phyloP scores from a whole-genome alignment of 805 yeast species.

The Dipodascus geniculatus region DNA sequence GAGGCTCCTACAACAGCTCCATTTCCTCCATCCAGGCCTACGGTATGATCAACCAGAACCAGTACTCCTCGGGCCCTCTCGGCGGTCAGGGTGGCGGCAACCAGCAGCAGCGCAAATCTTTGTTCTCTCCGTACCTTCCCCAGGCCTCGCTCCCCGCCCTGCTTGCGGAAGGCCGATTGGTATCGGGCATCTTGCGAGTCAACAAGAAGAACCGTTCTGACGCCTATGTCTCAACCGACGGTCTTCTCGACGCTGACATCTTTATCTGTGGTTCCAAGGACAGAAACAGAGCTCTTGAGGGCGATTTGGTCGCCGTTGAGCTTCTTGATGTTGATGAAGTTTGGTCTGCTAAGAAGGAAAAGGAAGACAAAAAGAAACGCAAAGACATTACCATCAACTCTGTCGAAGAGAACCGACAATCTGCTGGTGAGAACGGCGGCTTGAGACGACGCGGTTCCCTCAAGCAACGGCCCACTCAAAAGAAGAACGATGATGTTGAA shows the following conservation, averaged over 20 bases:
- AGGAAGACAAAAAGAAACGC: constrained; percentile 93
- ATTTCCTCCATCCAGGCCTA: constrained; percentile 32
- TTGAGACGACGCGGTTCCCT: constrained; percentile 77
- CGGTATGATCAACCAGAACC: constrained; percentile 13
- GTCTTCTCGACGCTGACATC: constrained; percentile 89
- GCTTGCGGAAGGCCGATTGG: constrained; percentile 80
- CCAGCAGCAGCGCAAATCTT: constrained; percentile 37
- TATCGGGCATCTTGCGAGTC: constrained; percentile 85
- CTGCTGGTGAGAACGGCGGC: constrained; percentile 21
- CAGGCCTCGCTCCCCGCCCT: constrained; percentile 86
- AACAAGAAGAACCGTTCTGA: constrained; percentile 94
- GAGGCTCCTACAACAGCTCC: constrained; percentile 47
- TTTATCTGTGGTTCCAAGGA: constrained; percentile 97
- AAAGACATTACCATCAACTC: constrained; percentile 32
- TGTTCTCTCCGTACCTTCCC: constrained; percentile 93
- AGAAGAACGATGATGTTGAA: constrained; percentile 96
- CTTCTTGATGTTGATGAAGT: constrained; percentile 92
- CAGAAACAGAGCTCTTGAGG: constrained; percentile 93
- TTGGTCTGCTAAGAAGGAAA: constrained; percentile 92
- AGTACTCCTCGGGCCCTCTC: constrained; percentile 10
- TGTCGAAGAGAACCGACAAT: constrained; percentile 24
- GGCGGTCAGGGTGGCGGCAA: constrained; percentile 31
- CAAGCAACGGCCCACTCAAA: constrained; percentile 91
- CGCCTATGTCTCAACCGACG: constrained; percentile 97
- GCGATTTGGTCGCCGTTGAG: constrained; percentile 93